phyloP scores from a whole-genome alignment of 805 yeast species.

The Kazachstania bromeliacearum region DNA sequence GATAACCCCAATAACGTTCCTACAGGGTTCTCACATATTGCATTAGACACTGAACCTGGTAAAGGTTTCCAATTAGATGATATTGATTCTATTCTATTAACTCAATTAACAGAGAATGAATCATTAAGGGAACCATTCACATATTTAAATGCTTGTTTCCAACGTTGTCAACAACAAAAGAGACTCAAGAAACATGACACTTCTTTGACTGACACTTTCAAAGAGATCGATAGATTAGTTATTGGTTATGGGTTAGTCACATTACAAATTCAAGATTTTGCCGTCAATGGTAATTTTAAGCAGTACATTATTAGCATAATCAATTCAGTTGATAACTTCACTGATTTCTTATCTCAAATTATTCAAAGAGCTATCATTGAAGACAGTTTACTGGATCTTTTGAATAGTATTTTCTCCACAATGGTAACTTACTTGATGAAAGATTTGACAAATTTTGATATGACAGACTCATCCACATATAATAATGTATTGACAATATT shows the following conservation, averaged over 20 bases:
- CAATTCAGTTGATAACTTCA: conserved; percentile 20
- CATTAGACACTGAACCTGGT: background rate
- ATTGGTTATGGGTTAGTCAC: conserved; percentile 56
- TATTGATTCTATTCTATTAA: conserved; percentile 24
- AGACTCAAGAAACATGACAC: conserved; percentile 37
- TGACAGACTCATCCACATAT: conserved; percentile 41
- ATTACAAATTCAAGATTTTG: conserved; percentile 55
- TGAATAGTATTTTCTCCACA: conserved; percentile 38
- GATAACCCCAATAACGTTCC: conserved; percentile 15
- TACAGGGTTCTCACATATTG: conserved; percentile 4
- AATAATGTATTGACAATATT: conserved; percentile 44
- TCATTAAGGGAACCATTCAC: conserved; percentile 15
- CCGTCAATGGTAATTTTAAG: conserved; percentile 17
- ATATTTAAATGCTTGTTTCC: conserved; percentile 24
- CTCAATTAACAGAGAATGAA: conserved; percentile 28
- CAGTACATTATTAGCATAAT: conserved; percentile 25
- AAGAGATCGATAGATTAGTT: conserved; percentile 35
- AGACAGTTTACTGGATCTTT: conserved; percentile 51
- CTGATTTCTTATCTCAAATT: conserved; percentile 48
- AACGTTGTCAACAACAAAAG: conserved; percentile 29
- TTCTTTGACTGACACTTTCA: conserved; percentile 33
- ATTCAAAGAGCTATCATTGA: conserved; percentile 54
- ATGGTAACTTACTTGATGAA: conserved; percentile 21
- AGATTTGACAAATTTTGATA: conserved; percentile 28
- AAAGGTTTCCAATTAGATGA: conserved; percentile 6